Evolutionary conservation across 371 early-diverging fungal genomes (phyloP).

Genomic region (Thermomucor indicae-seudaticae): DNA sequence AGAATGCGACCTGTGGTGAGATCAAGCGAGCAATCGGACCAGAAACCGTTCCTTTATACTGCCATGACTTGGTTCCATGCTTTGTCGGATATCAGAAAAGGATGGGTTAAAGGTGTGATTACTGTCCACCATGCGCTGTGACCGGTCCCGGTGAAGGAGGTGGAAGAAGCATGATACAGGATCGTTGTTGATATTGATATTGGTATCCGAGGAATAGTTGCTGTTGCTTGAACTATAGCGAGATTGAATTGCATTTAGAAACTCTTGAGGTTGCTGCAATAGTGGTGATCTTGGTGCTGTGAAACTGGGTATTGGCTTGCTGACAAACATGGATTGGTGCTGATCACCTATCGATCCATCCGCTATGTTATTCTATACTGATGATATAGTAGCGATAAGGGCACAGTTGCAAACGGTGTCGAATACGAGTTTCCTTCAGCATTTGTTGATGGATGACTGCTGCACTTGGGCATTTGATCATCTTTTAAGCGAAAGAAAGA

Average conservation of each 20-base stretch:
- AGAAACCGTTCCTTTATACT: slow-evolving; percentile 29
- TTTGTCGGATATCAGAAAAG: slow-evolving; percentile 39
- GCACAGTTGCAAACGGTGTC: background rate
- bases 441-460: slow-evolving; percentile 3
- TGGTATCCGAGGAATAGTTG: background rate
- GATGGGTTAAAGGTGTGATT: slow-evolving; percentile 40
- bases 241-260: slow-evolving; percentile 44
- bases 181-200: background rate
- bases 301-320: slow-evolving; percentile 29
- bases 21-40: slow-evolving; percentile 19
- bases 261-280: slow-evolving; percentile 36
- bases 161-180: too few relatives aligned
- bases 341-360: background rate
- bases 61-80: slow-evolving; percentile 27
- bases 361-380: background rate
- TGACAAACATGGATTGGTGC: background rate
- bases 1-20: too few relatives aligned
- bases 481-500: background rate
- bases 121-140: slow-evolving; percentile 35
- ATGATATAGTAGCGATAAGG: background rate
- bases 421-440: background rate
- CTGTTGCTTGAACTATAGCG: slow-evolving; percentile 12
- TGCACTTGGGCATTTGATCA: slow-evolving; percentile 15
- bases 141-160: slow-evolving; percentile 24
- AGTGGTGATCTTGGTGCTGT: slow-evolving; percentile 43